Evolutionary conservation across 2,329 filamentous ascomycete genomes (phyloP).

Genomic region (Tetracladium maxilliforme): DNA sequence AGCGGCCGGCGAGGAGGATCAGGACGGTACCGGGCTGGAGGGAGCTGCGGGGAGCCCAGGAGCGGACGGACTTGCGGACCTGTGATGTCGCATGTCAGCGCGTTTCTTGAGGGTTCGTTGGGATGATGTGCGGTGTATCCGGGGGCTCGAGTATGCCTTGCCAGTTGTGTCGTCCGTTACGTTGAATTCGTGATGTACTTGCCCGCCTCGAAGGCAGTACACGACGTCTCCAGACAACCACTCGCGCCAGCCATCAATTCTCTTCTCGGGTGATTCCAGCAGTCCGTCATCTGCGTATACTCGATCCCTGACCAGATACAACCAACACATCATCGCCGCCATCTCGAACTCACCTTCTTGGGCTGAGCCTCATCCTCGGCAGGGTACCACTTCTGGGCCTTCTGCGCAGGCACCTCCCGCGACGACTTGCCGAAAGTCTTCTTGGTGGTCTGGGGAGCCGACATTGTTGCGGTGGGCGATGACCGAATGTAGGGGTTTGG

Average conservation of each 20-base stretch:
- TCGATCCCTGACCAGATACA: no score
- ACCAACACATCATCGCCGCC: no score
- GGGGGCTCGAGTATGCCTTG: no score
- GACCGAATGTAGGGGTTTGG: conserved; percentile 9
- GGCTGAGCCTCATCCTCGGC: conserved; percentile 77
- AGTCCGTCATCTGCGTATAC: no score
- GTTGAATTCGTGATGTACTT: no score
- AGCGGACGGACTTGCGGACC: conserved; percentile 88
- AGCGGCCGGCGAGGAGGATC: conserved; percentile 97
- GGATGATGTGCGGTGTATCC: no score
- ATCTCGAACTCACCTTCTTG: conserved; percentile 68
- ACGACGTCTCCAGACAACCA: no score
- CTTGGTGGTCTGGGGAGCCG: conserved; percentile 54
- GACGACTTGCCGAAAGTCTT: conserved; percentile 98
- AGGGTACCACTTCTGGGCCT: conserved; percentile 99
- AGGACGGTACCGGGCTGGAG: conserved; percentile 92
- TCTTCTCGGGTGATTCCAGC: no score
- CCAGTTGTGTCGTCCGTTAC: no score
- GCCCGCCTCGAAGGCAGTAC: no score
- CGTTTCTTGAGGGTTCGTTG: no score
- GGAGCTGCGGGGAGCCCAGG: conserved; percentile 74
- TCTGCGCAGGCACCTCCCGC: conserved; percentile 80
- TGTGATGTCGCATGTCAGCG: conserved; percentile 27
- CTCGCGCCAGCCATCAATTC: no score
- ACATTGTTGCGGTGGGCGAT: conserved; percentile 41